Base-by-base conservation (phyloP, 2,329 filamentous ascomycete genomes). In the Nigrospora osmanthi region DNA sequence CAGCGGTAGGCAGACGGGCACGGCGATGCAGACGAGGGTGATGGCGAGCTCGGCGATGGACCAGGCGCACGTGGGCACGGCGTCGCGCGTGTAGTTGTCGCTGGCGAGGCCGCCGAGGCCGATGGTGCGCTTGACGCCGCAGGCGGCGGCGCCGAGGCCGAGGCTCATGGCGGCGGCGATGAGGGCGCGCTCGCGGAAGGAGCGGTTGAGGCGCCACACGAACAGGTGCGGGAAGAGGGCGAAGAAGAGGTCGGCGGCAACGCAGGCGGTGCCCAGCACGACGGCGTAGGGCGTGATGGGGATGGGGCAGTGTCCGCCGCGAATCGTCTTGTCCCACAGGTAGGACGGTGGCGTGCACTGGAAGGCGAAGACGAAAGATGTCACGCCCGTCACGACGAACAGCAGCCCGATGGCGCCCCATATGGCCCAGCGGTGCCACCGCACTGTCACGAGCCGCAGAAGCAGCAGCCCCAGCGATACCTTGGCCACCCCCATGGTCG, bases 51-150 rank as follows among this genome's bases (percentile, higher is more conserved):
- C 43, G 32, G 43, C 43, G 7, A 38, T 34, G 37, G 36, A 38
- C 43, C 43, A 44, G 17, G 33, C 37, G 14, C 36, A 39, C 30
- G 37, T 44, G 13, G 35, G 35, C 5, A 44, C 37, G 15, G 37
- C 37, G 14, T 44, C 43, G 6, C 14, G 34, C 30, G 37, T 38
- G 14, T 44, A 44, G 36, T 44, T 44, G 15, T 30, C 35, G 30
- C 43, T 40, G 10, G 16, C 28, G 11, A 44, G 19, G 6, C 32
- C 37, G 15, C 32, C 37, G 16, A 44, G 43, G 11, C 37, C 37
- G 16, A 44, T 44, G 30, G 43, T 38, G 30, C 43, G 43, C 38
- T 44, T 44, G 31, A 44, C 37, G 11, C 43, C 43, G 32, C 37
- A 44, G 35, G 43, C 43, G 14, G 35, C 43, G 17, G 43, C 36